Evolutionary conservation across 2,329 filamentous ascomycete genomes (phyloP).

Genomic region (Teratosphaeria nubilosa): DNA sequence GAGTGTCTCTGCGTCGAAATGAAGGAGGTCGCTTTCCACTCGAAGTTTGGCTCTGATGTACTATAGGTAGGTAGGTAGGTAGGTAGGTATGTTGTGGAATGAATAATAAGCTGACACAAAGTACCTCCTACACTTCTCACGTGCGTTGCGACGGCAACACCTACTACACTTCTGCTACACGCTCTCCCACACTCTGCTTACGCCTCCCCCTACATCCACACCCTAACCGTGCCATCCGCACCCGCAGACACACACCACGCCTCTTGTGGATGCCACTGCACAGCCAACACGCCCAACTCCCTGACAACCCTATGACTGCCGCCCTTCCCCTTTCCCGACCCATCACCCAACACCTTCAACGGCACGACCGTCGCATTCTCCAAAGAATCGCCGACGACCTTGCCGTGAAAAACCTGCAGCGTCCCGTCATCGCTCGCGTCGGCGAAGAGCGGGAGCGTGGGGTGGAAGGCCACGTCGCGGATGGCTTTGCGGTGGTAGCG

Average conservation of each 20-base stretch:
- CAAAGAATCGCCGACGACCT: constrained; percentile 88
- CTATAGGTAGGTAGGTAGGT: no score
- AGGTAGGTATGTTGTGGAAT: no score
- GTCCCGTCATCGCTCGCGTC: constrained; percentile 92
- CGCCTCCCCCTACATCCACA: constrained; percentile 53
- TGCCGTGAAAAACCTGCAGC: constrained; percentile 92
- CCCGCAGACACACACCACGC: constrained; percentile 93
- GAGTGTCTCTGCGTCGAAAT: no score
- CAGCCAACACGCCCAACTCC: constrained; percentile 79
- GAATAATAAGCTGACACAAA: no score
- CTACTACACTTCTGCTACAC: no score
- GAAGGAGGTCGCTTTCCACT: no score
- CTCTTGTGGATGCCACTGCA: constrained; percentile 92
- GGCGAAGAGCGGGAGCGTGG: constrained; percentile 70
- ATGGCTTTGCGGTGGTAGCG: constrained; percentile 91
- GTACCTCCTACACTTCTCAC: no score
- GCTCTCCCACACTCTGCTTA: no score
- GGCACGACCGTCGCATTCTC: constrained; percentile 95
- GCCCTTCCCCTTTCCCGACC: constrained; percentile 25
- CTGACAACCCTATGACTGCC: constrained; percentile 64
- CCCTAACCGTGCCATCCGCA: constrained; percentile 80
- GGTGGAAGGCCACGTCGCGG: constrained; percentile 78
- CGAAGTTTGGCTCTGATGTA: no score
- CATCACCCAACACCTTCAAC: constrained; percentile 73
- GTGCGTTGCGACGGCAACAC: no score